phyloP scores from a whole-genome alignment of 2,329 filamentous ascomycete genomes.

The Trichoderma koningii region DNA sequence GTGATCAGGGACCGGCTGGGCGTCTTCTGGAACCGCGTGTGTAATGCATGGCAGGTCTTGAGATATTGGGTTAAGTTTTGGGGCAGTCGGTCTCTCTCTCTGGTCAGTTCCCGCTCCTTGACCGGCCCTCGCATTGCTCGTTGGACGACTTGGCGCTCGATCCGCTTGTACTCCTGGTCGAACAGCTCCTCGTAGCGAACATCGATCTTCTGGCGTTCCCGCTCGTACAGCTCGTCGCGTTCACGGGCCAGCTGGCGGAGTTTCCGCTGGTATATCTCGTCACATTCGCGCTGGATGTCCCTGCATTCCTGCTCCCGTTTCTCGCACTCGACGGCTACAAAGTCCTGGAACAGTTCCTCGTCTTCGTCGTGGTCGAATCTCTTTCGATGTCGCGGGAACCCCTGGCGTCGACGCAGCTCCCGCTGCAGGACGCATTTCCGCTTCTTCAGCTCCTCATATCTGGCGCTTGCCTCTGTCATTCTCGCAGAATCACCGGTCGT shows the following conservation, averaged over 20 bases:
- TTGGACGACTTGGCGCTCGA: constrained; percentile 2
- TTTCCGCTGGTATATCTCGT: background rate
- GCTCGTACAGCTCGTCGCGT: constrained; percentile 8
- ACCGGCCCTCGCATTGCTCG: background rate
- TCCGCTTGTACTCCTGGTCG: constrained; percentile 2
- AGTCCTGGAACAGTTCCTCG: constrained; percentile 5
- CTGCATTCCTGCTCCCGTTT: background rate
- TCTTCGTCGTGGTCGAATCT: constrained; percentile 16
- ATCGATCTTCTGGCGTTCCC: background rate
- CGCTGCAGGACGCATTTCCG: constrained; percentile 4
- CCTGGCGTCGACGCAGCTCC: constrained; percentile 2
- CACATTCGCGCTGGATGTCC: background rate
- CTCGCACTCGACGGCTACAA: constrained; percentile 2
- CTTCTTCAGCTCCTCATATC: constrained; percentile 5
- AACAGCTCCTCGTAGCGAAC: constrained; percentile 11
- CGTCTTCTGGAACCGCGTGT: background rate
- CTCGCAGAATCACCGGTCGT: too few species aligned
- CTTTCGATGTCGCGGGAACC: constrained; percentile 10
- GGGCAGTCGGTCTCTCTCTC: too few species aligned
- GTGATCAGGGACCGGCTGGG: constrained; percentile 11
- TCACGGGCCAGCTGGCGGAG: constrained; percentile 9
- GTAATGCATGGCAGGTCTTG: background rate
- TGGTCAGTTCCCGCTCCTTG: background rate
- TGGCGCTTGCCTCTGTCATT: background rate
- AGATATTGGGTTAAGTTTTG: background rate